phyloP scores from a whole-genome alignment of 192 early-diverging fungal species.

The Backusella liffmaniae region DNA sequence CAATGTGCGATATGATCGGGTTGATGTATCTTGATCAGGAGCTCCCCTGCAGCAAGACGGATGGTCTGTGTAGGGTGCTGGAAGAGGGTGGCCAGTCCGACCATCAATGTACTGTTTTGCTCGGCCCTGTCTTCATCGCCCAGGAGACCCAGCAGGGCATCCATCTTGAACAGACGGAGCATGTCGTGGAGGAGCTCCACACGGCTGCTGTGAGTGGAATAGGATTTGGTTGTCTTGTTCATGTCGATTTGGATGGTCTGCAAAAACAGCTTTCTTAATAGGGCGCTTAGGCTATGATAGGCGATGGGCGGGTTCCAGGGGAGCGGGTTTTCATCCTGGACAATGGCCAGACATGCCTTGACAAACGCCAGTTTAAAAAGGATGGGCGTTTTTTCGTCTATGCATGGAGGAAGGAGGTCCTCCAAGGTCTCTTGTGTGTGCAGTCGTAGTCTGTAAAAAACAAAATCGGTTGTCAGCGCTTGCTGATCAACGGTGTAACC shows the following conservation, averaged over 20 bases:
- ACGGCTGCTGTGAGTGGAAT: conserved; percentile 55
- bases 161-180: conserved; percentile 65
- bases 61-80: conserved; percentile 22
- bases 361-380: conserved; percentile 79
- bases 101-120: conserved; percentile 68
- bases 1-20: conserved; percentile 67
- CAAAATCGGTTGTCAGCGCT: conserved; percentile 60
- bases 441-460: conserved; percentile 68
- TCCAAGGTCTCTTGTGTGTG: conserved; percentile 69
- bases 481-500: conserved; percentile 67
- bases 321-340: conserved; percentile 56
- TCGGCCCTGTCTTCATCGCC: conserved; percentile 47
- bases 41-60: conserved; percentile 49
- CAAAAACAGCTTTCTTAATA: conserved; percentile 61
- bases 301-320: conserved; percentile 68
- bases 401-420: conserved; percentile 62
- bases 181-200: conserved; percentile 73
- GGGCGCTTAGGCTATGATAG: conserved; percentile 52
- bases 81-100: conserved; percentile 54
- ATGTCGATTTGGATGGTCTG: conserved; percentile 41
- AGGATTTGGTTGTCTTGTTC: conserved; percentile 26
- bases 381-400: conserved; percentile 64
- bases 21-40: conserved; percentile 68
- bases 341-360: conserved; percentile 66
- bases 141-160: conserved; percentile 69